Conservation (phyloP, 23 red algal genomes). For the Gracilaria caudata region DNA sequence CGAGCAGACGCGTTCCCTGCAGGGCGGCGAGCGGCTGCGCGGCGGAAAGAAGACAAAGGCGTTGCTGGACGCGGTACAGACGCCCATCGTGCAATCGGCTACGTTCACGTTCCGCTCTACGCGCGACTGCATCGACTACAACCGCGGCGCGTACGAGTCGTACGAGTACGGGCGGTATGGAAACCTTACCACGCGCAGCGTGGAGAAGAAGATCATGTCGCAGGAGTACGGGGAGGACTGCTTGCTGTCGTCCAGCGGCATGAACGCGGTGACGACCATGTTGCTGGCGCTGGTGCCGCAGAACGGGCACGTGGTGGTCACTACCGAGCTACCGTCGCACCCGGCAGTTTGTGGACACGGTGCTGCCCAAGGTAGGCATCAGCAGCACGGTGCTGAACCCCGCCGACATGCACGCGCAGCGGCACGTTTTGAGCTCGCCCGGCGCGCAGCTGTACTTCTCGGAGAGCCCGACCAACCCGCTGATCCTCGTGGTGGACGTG, state of each 20-base stretch:
- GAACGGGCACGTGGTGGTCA: conserved; percentile 84
- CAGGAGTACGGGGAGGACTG: conserved; percentile 90
- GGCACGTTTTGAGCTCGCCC: conserved; percentile 24
- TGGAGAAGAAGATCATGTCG: conserved; percentile 93
- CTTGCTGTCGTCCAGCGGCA: conserved; percentile 87
- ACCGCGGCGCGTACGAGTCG: conserved; percentile 86
- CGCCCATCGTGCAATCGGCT: conserved; percentile 89
- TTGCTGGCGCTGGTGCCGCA: conserved; percentile 85
- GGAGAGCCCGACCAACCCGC: conserved; percentile 93
- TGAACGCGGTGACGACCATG: conserved; percentile 99
- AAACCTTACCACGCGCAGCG: conserved; percentile 90
- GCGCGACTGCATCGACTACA: conserved; percentile 93
- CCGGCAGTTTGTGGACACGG: conserved; percentile 89
- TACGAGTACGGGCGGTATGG: conserved; percentile 99
- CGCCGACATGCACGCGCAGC: conserved; percentile 64
- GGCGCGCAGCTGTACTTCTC: conserved; percentile 86
- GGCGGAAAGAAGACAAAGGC: conserved; percentile 83
- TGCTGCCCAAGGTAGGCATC: conserved; percentile 94
- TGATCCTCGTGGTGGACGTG: conserved; percentile 94
- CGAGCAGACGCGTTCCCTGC: conserved; percentile 81
- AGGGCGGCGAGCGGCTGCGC: conserved; percentile 91
- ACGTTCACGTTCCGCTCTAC: conserved; percentile 97
- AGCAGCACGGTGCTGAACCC: conserved; percentile 84
- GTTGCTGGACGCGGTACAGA: conserved; percentile 82
- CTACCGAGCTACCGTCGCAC: conserved; percentile 98